Evolutionary conservation across 2,329 filamentous ascomycete genomes (phyloP).

Genomic region (Xylaria arbuscula): DNA sequence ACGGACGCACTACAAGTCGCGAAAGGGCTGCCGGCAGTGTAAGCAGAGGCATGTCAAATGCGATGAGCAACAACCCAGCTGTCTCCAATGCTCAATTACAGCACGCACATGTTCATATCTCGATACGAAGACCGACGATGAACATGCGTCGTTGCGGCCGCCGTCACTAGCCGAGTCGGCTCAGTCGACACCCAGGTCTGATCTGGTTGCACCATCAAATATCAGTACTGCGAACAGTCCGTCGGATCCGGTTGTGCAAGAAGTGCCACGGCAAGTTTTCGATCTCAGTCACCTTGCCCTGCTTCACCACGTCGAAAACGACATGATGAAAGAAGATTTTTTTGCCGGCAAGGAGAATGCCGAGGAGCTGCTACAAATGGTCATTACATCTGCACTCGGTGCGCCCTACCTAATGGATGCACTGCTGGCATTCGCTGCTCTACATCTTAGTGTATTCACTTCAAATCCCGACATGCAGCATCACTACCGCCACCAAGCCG

Average conservation of each 20-base stretch:
- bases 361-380: conserved; percentile 1
- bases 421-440: conserved; percentile 12
- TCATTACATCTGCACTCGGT: conserved; percentile 8
- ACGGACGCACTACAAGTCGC: conserved; percentile 15
- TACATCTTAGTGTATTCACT: conserved; percentile 13
- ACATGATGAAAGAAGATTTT: not conserved
- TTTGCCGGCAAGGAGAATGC: conserved; percentile 1
- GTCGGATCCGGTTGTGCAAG: not conserved
- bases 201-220: not conserved
- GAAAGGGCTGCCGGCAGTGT: conserved; percentile 20
- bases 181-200: not conserved
- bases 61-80: conserved; percentile 16
- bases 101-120: conserved; percentile 10
- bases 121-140: not conserved
- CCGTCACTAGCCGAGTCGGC: too few relatives aligned
- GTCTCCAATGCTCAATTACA: not conserved
- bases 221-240: not conserved
- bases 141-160: not conserved
- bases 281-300: conserved; percentile 15
- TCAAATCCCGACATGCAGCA: not conserved
- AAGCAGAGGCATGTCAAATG: conserved; percentile 24
- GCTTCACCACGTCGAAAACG: conserved; percentile 15
- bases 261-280: conserved; percentile 7
- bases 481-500: conserved; percentile 20
- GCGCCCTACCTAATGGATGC: conserved; percentile 21